These are phyloP conservation scores for Boletus tomentosulus DNA, from an alignment of 768 basidiomycete genomes.

Conservation along the genomic window DNA sequence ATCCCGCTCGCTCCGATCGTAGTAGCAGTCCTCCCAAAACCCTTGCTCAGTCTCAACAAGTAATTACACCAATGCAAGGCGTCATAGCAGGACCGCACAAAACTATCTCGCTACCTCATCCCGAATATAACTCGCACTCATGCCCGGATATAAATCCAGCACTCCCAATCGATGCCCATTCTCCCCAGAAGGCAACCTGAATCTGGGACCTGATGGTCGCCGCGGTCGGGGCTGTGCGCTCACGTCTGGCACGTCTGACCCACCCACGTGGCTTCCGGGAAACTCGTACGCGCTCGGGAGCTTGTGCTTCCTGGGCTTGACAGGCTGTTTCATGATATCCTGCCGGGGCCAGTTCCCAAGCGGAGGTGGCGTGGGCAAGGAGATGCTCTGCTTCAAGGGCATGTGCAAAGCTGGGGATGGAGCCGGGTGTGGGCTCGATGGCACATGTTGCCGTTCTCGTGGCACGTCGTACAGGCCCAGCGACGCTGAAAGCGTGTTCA, in stretches of 20 bases:
- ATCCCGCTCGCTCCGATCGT: not conserved
- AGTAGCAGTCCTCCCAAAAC: slow-evolving; percentile 15
- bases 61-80: slow-evolving; percentile 5
- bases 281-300: slow-evolving; percentile 22
- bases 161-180: slow-evolving; percentile 15
- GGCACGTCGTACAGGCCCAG: slow-evolving; percentile 7
- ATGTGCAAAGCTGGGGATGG: slow-evolving; percentile 20
- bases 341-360: slow-evolving; percentile 54
- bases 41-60: slow-evolving; percentile 4
- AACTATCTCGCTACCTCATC: not conserved
- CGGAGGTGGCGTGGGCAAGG: slow-evolving; percentile 38
- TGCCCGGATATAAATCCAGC: slow-evolving; percentile 12
- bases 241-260: slow-evolving; percentile 4
- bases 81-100: slow-evolving; percentile 13
- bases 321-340: slow-evolving; percentile 32
- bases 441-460: slow-evolving; percentile 9
- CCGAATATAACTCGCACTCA: slow-evolving; percentile 7
- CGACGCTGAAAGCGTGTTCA: slow-evolving; percentile 3
- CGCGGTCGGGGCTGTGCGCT: slow-evolving; percentile 22
- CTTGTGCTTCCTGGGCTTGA: slow-evolving; percentile 9
- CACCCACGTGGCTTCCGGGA: slow-evolving; percentile 6
- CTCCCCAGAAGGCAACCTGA: slow-evolving; percentile 19
- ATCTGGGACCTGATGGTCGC: slow-evolving; percentile 32
- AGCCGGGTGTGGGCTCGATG: slow-evolving; percentile 33
- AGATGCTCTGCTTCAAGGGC: slow-evolving; percentile 3